Conservation (phyloP, 2,329 filamentous ascomycete species). For the Macrophomina tecta region DNA sequence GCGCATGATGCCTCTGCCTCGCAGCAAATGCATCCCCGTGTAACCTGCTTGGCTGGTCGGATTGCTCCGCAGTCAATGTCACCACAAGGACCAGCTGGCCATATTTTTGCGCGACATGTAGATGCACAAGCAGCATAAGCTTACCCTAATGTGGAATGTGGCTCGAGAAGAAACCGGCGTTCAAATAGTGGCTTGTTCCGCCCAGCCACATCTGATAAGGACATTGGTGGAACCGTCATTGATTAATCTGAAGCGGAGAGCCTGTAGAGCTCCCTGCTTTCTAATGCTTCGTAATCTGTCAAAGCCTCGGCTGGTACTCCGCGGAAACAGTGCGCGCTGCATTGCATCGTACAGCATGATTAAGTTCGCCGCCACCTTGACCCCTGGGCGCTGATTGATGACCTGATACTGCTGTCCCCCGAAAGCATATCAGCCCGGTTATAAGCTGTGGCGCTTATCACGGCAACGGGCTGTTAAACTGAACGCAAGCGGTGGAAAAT, state of each 20-base stretch:
- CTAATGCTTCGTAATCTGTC: constrained; percentile 18
- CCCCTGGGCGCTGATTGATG: background rate
- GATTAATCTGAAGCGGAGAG: constrained; percentile 13
- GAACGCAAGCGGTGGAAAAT: background rate
- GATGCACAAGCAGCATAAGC: background rate
- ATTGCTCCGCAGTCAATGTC: background rate
- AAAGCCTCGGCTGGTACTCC: background rate
- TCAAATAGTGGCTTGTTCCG: background rate
- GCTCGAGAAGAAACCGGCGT: background rate
- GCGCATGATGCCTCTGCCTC: background rate
- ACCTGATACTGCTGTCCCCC: background rate
- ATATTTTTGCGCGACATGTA: background rate
- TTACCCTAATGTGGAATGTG: background rate
- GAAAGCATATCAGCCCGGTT: constrained; percentile 10
- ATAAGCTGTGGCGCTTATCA: constrained; percentile 10
- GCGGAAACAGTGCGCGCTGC: constrained; percentile 6
- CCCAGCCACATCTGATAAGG: constrained; percentile 17
- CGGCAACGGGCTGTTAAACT: background rate
- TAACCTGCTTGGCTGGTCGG: background rate
- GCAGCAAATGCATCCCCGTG: background rate
- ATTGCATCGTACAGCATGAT: constrained; percentile 1
- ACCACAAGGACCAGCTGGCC: background rate
- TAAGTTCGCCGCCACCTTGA: constrained; percentile 1
- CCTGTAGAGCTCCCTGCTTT: constrained; percentile 1
- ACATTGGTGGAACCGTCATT: constrained; percentile 13